Conservation (phyloP, 306 rosid species). For the Trichosanthes cucumerina region DNA sequence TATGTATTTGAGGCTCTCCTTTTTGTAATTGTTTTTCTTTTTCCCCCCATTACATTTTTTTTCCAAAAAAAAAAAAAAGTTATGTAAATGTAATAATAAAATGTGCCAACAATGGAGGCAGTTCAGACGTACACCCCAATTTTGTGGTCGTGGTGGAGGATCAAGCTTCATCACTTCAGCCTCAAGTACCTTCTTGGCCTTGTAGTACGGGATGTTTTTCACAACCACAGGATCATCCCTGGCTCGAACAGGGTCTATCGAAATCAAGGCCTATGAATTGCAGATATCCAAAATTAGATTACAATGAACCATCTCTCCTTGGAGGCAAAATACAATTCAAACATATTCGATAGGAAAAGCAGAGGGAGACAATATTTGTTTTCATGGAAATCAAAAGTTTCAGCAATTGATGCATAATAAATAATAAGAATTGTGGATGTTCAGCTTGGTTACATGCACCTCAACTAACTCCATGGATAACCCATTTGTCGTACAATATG, state of each 20-base stretch:
- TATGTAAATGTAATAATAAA: background rate
- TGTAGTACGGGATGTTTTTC: slow-evolving; percentile 67
- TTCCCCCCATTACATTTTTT: background rate
- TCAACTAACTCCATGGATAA: background rate
- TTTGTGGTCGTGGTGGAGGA: slow-evolving; percentile 84
- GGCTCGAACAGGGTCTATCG: slow-evolving; percentile 86
- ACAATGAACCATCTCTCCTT: background rate
- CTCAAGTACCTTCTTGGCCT: slow-evolving; percentile 82
- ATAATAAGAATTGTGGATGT: background rate
- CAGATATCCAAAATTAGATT: background rate
- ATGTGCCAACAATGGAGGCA: background rate
- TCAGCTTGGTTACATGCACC: background rate
- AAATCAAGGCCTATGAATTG: slow-evolving; percentile 59
- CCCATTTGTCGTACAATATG: background rate
- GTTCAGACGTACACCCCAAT: slow-evolving; percentile 77
- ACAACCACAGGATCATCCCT: slow-evolving; percentile 83
- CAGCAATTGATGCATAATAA: background rate
- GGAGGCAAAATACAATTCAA: background rate
- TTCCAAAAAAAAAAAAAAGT: too few species aligned
- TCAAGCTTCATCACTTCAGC: slow-evolving; percentile 72
- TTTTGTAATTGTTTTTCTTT: background rate
- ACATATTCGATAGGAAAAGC: background rate
- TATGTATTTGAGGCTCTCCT: background rate
- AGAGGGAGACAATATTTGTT: background rate
- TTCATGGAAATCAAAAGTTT: background rate